Evolutionary conservation across 305 asterid species (phyloP).

Genomic region (Lippia alba): DNA sequence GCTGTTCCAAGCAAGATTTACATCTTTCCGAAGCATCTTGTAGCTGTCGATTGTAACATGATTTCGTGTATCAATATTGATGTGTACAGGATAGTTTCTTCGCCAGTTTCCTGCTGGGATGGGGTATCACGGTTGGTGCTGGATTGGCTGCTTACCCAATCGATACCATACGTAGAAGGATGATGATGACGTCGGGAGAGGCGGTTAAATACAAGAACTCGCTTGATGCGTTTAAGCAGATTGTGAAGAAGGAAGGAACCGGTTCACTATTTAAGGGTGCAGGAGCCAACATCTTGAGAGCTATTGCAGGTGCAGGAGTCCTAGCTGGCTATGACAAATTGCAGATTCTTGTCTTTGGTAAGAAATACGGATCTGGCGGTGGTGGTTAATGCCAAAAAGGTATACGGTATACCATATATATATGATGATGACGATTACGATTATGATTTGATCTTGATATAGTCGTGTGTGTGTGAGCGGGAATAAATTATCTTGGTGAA

Average conservation of each 20-base stretch:
- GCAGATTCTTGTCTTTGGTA: conserved; percentile 60
- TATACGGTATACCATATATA: too few relatives aligned
- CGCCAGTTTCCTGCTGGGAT: conserved; percentile 68
- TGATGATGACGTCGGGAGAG: conserved; percentile 84
- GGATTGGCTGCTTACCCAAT: conserved; percentile 68
- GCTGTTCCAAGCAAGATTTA: background rate
- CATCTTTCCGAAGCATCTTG: background rate
- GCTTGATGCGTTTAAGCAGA: conserved; percentile 58
- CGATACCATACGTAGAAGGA: conserved; percentile 64
- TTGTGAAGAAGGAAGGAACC: conserved; percentile 58
- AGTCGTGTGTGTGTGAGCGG: background rate
- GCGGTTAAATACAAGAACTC: conserved; percentile 65
- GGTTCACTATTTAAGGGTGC: conserved; percentile 67
- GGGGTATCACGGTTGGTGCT: conserved; percentile 63
- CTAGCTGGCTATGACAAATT: conserved; percentile 66
- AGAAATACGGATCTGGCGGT: conserved; percentile 70
- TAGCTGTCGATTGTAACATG: conserved; percentile 12
- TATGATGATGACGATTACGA: conserved; percentile 39
- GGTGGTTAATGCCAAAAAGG: conserved; percentile 38
- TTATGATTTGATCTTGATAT: conserved; percentile 4
- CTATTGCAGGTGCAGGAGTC: conserved; percentile 71
- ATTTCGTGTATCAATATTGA: conserved; percentile 4
- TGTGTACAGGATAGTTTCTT: conserved; percentile 57
- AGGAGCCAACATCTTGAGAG: conserved; percentile 68
- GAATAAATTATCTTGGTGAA: background rate